Conservation (phyloP, 2,329 filamentous ascomycete genomes). For the Aspergillus eucalypticola region DNA sequence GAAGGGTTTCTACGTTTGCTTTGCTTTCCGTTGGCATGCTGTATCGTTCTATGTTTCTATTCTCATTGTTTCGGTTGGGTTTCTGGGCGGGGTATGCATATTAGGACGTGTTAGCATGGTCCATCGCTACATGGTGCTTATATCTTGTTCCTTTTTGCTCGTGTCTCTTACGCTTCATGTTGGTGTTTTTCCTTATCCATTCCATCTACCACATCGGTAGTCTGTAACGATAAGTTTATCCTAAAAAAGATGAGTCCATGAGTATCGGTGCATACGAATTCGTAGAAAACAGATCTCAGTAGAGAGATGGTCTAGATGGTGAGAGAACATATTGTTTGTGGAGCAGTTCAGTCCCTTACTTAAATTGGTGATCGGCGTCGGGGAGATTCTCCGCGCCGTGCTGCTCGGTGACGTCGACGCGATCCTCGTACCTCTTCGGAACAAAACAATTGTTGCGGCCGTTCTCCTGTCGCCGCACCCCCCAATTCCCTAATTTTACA, state of each 20-base stretch:
- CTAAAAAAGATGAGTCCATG: constrained; percentile 31
- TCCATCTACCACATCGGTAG: constrained; percentile 24
- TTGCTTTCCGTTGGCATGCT: constrained; percentile 20
- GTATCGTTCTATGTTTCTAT: constrained; percentile 23
- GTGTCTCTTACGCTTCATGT: constrained; percentile 24
- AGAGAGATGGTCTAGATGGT: background rate
- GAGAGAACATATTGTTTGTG: background rate
- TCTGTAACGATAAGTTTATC: constrained; percentile 38
- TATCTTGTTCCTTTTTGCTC: constrained; percentile 23
- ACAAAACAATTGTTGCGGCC: background rate
- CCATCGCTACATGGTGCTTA: constrained; percentile 24
- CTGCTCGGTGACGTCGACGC: constrained; percentile 21
- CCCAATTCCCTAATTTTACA: background rate
- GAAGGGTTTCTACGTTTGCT: constrained; percentile 19
- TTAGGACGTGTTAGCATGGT: constrained; percentile 27
- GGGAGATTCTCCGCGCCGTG: constrained; percentile 9
- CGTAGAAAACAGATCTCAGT: background rate
- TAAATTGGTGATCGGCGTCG: constrained; percentile 15
- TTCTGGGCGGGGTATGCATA: constrained; percentile 29
- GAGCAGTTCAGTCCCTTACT: background rate
- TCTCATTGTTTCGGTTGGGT: constrained; percentile 24
- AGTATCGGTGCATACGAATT: constrained; percentile 8
- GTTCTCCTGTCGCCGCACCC: background rate
- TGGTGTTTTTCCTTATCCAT: constrained; percentile 19
- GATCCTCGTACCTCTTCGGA: background rate